phyloP scores from a whole-genome alignment of 768 basidiomycete species.

The Trametes meyenii region DNA sequence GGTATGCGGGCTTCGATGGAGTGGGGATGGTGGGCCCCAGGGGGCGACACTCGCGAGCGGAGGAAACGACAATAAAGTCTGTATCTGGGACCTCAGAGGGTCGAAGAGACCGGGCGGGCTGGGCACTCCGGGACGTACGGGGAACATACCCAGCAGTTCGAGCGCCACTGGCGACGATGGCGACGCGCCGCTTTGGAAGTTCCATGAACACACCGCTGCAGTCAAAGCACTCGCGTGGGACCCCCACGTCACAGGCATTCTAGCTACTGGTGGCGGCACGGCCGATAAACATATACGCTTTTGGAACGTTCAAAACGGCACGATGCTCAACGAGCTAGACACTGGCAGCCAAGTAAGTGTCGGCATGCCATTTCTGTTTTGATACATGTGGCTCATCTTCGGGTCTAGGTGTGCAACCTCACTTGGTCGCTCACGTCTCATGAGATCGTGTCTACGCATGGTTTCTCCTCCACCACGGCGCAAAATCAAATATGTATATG shows the following conservation, averaged over 20 bases:
- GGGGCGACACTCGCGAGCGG: constrained; percentile 81
- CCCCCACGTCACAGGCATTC: constrained; percentile 86
- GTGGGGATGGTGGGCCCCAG: constrained; percentile 50
- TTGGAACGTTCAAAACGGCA: constrained; percentile 92
- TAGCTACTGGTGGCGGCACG: constrained; percentile 97
- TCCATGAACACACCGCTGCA: constrained; percentile 95
- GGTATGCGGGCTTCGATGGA: constrained; percentile 96
- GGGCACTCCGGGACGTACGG: constrained; percentile 25
- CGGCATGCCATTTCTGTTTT: neutral
- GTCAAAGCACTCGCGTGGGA: constrained; percentile 99
- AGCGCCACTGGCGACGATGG: constrained; percentile 35
- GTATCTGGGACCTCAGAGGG: constrained; percentile 91
- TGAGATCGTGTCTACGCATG: constrained; percentile 97
- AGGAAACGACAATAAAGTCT: constrained; percentile 98
- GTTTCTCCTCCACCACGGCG: constrained; percentile 89
- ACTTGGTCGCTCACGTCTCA: constrained; percentile 96
- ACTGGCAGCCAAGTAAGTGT: constrained; percentile 89
- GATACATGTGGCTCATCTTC: neutral
- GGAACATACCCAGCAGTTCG: constrained; percentile 24
- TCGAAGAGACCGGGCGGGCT: constrained; percentile 46
- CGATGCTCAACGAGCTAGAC: constrained; percentile 84
- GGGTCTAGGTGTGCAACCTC: constrained; percentile 89
- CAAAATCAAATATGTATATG: constrained; percentile 97
- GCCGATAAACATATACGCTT: constrained; percentile 98
- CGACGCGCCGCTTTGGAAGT: constrained; percentile 82